Conservation (phyloP, 169 alveolate genomes). For the Plasmodium sp. region DNA sequence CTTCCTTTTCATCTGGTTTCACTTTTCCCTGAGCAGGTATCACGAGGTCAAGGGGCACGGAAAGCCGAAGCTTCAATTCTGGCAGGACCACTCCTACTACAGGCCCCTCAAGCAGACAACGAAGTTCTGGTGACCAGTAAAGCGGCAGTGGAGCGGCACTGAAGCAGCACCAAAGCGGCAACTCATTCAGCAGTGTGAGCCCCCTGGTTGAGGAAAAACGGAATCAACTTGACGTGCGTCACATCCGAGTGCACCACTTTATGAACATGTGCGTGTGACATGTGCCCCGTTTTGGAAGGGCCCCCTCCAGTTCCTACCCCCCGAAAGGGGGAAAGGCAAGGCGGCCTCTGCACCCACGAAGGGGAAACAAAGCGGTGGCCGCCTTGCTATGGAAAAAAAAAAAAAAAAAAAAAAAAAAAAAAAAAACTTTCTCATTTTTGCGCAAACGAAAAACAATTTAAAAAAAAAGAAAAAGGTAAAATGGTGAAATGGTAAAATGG, state of each 20-base stretch:
- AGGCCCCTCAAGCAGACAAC: constrained; percentile 85
- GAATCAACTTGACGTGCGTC: not conserved
- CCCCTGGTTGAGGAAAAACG: not conserved
- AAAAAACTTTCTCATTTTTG: not conserved
- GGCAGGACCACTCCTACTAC: constrained; percentile 86
- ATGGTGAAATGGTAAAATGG: not conserved
- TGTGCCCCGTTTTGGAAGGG: not conserved
- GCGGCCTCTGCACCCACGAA: not conserved
- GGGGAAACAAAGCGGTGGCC: not conserved
- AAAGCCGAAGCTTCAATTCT: constrained; percentile 78
- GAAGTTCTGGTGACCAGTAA: constrained; percentile 81
- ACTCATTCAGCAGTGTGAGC: not conserved
- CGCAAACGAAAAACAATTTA: not conserved
- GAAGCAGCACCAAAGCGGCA: not conserved
- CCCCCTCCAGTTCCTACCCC: not conserved
- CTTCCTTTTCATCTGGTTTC: not conserved
- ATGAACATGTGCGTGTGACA: not conserved
- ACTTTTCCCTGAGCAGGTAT: constrained; percentile 76
- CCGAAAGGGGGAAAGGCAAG: not conserved
- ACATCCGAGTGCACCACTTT: not conserved
- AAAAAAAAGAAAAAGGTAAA: constrained; percentile 8
- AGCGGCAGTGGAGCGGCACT: not conserved
- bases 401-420: not conserved
- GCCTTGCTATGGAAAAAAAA: not conserved
- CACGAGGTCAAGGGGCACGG: constrained; percentile 91